Evolutionary conservation across 768 basidiomycete genomes (phyloP).

Genomic region (Tulasnella sp.): DNA sequence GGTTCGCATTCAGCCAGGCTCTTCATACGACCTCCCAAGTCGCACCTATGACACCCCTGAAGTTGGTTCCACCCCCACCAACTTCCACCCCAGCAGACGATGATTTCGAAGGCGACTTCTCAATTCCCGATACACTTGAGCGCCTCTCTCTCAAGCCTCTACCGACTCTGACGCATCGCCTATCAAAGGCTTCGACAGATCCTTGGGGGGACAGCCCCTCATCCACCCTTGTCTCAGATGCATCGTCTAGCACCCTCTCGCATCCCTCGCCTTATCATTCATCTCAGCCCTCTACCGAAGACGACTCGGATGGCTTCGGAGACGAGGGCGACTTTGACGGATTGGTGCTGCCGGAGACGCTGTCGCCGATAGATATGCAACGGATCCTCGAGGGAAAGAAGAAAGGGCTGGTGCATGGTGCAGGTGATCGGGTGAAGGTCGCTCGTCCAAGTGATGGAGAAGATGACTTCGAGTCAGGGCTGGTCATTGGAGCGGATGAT

Average conservation of each 20-base stretch:
- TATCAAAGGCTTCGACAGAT: slow-evolving; percentile 75
- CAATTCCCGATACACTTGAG: slow-evolving; percentile 68
- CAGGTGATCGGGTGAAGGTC: slow-evolving; percentile 42
- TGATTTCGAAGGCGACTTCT: slow-evolving; percentile 76
- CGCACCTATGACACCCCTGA: slow-evolving; percentile 30
- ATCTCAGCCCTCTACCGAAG: slow-evolving; percentile 60
- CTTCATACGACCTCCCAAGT: slow-evolving; percentile 25
- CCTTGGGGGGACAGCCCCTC: slow-evolving; percentile 69
- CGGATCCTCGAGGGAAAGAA: slow-evolving; percentile 47
- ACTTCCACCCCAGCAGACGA: slow-evolving; percentile 30
- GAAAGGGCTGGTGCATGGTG: slow-evolving; percentile 37
- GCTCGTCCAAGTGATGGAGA: slow-evolving; percentile 41
- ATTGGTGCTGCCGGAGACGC: slow-evolving; percentile 59
- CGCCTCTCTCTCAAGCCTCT: slow-evolving; percentile 72
- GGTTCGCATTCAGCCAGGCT: background rate
- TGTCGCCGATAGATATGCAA: slow-evolving; percentile 47
- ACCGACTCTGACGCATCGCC: slow-evolving; percentile 54
- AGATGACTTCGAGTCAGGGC: slow-evolving; percentile 78
- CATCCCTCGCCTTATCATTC: slow-evolving; percentile 43
- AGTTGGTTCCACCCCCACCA: slow-evolving; percentile 19
- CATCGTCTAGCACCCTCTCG: slow-evolving; percentile 67
- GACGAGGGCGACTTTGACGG: slow-evolving; percentile 67
- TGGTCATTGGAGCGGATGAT: slow-evolving; percentile 71
- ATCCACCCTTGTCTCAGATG: slow-evolving; percentile 71
- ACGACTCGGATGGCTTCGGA: slow-evolving; percentile 43